Evolutionary conservation across 345 rosid species (phyloP), one percentile per base, ranked within the genome.

Genomic region (Kandelia obovata): DNA sequence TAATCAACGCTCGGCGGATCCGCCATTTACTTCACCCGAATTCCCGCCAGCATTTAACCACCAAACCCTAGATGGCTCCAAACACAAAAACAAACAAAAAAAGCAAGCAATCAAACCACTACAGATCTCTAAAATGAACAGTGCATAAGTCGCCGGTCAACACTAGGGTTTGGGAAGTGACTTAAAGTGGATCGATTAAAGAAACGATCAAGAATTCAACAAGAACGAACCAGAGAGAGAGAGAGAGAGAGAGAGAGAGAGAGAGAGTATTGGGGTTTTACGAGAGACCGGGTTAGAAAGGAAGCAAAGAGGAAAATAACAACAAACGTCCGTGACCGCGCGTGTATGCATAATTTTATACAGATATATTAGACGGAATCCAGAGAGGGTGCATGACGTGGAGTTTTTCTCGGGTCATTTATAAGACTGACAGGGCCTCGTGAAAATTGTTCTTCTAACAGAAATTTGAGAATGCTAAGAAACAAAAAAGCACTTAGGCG

Each of bases 21-120:
- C 77, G 72, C 72, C 77, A 73, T 73, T 67, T 31, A 73, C 72
- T 31, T 30, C 34, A 56, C 39, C 64, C 72, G 30, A 55, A 39
- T 43, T 31, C 72, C 68, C 60, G 68, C 77, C 77, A 62, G 77
- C 77, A 62, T 73, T 62, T 21, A 30, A 21, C 11, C 5, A 30
- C 34, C 57, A 73, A 67, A 56, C 68, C 77, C 72, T 62, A 61
- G 51, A 55, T 67, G 28, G 25, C 59, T 35, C 61, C 28, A 1
- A 37, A 37, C 58, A 7, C 28, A 31, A 62, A 23, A 34, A 21
- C 5, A 1, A 46, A 49, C 6, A 9, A 53, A 53, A 53, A 26
- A 25, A 65, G 59, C 0, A 25, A 53, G 21, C 49, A 43, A 43
- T 43, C 49, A 43, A 43, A 43, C 49, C 19, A 13, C 68, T 10